These are phyloP conservation scores for Podaxis sp. DNA, from an alignment of 768 basidiomycete genomes.

Conservation along the genomic window DNA sequence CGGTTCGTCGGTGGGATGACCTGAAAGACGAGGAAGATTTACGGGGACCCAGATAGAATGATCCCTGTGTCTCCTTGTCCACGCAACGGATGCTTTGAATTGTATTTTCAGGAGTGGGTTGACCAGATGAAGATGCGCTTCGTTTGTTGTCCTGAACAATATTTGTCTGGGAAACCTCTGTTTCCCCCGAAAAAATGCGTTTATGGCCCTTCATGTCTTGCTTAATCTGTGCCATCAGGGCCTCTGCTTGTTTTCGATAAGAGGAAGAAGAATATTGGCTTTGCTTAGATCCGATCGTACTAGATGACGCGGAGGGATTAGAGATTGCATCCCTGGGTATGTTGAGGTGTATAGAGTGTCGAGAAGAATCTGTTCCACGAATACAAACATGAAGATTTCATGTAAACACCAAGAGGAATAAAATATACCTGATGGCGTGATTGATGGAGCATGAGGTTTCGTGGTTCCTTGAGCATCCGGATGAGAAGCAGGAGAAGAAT, in stretches of 20 bases:
- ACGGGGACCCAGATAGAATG: slow-evolving; percentile 27
- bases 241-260: slow-evolving; percentile 76
- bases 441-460: slow-evolving; percentile 6
- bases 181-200: slow-evolving; percentile 69
- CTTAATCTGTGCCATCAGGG: slow-evolving; percentile 84
- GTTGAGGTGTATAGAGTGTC: slow-evolving; percentile 31
- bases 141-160: slow-evolving; percentile 32
- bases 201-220: slow-evolving; percentile 74
- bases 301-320: slow-evolving; percentile 30
- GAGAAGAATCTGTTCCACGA: slow-evolving; percentile 25
- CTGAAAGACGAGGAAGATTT: slow-evolving; percentile 33
- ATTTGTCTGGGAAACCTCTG: slow-evolving; percentile 48
- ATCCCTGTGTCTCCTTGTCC: slow-evolving; percentile 34
- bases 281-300: slow-evolving; percentile 31
- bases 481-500: slow-evolving; percentile 24
- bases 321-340: slow-evolving; percentile 30
- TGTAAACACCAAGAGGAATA: slow-evolving; percentile 10
- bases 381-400: background rate
- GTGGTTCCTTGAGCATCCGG: slow-evolving; percentile 14
- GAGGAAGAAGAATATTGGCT: slow-evolving; percentile 58
- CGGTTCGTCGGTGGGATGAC: slow-evolving; percentile 21
- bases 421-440: background rate
- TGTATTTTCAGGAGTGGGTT: slow-evolving; percentile 18
- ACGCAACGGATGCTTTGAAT: slow-evolving; percentile 7
- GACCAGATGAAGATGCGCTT: background rate